Evolutionary conservation across 441 rosid genomes (phyloP), one percentile per base, ranked within the genome.

Genomic region (Gossypium schwendimanii): DNA sequence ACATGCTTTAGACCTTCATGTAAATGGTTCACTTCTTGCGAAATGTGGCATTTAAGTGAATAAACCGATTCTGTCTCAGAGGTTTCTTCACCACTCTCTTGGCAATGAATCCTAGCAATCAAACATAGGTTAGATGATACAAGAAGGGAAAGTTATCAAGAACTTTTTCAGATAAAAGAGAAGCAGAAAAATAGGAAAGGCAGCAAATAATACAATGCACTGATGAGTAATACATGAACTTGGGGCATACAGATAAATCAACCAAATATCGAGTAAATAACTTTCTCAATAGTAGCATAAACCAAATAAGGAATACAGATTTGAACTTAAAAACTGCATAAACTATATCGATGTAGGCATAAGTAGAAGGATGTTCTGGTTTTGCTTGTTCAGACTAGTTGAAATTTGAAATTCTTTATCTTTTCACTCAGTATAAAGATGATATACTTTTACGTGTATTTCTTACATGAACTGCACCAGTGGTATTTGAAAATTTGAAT

Each of bases 1-100:
- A 89, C 98, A 88, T 91, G 98, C 80, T 87, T 95, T 77, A 95
- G 55, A 78, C 99, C 98, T 87, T 93, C 99, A 77, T 93, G 98
- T 87, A 95, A 78, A 81, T 93, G 98, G 82, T 95, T 95, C 84
- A 95, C 95, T 67, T 93, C 98, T 0, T 93, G 94, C 50, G 97
- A 93, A 80, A 95, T 95, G 80, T 95, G 98, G 84, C 97, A 91
- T 81, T 91, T 93, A 53, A 93, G 94, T 60, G 99, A 83, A 84
- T 85, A 88, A 47, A 93, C 90, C 23, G 93, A 87, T 76, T 93
- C 97, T 63, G 93, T 66, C 85, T 91, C 93, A 21, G 94, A 87
- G 78, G 96, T 93, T 81, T 95, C 99, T 83, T 91, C 98, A 54
- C 92, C 86, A 76, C 90, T 91, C 82, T 95, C 97, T 82, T 93